phyloP scores from a whole-genome alignment of 192 early-diverging fungal species.

The Mortierella claussenii region DNA sequence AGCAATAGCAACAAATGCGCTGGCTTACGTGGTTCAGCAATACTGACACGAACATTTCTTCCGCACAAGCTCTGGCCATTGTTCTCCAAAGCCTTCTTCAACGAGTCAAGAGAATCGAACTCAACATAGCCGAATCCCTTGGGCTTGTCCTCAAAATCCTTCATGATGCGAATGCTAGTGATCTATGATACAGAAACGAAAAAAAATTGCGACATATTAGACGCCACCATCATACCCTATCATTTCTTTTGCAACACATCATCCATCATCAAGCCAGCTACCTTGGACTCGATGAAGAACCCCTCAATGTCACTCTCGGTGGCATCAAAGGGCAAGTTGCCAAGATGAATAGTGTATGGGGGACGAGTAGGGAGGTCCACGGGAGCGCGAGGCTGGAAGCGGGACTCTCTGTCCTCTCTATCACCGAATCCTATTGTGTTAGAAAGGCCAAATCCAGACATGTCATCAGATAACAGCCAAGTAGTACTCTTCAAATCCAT shows the following conservation, averaged over 20 bases:
- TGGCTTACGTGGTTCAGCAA: constrained; percentile 87
- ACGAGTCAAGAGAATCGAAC: constrained; percentile 86
- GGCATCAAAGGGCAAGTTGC: constrained; percentile 89
- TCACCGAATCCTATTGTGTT: constrained; percentile 36
- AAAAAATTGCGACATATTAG: too few relatives aligned
- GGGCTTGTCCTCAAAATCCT: constrained; percentile 81
- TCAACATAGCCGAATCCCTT: constrained; percentile 98
- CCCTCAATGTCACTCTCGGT: constrained; percentile 78
- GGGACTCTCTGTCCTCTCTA: constrained; percentile 51
- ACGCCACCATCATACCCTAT: too few relatives aligned
- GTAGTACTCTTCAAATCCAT: too few relatives aligned
- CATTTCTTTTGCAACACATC: too few relatives aligned
- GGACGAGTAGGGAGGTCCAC: constrained; percentile 81
- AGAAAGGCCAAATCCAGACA: not conserved
- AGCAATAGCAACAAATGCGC: too few relatives aligned
- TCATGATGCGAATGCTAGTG: constrained; percentile 81
- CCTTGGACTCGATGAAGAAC: constrained; percentile 79
- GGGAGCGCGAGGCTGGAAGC: constrained; percentile 59
- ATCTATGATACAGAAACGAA: constrained; percentile 66
- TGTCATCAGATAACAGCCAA: constrained; percentile 1
- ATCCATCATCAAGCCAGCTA: too few relatives aligned
- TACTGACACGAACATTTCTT: constrained; percentile 83
- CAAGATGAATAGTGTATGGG: constrained; percentile 91
- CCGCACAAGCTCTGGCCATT: constrained; percentile 72
- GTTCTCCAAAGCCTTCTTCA: constrained; percentile 81